These are phyloP conservation scores for Globisporangium radiosum DNA, from an alignment of 352 stramenopile species.

Conservation along the genomic window DNA sequence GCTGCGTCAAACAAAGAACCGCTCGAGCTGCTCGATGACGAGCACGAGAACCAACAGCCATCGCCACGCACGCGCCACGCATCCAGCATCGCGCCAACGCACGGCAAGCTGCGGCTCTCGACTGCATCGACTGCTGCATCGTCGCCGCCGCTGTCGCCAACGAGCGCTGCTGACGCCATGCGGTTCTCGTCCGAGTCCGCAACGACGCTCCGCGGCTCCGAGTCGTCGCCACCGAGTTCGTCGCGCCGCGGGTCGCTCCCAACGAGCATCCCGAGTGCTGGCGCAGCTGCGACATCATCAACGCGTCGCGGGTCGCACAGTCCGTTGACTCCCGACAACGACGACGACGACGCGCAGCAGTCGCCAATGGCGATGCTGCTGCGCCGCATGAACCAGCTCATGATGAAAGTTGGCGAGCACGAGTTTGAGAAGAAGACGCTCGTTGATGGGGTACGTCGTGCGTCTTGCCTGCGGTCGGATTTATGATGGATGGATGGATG, in stretches of 20 bases:
- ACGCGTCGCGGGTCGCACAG: conserved; percentile 10
- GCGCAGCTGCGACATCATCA: conserved; percentile 3
- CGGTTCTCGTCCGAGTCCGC: conserved; percentile 13
- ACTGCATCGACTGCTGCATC: conserved; percentile 12
- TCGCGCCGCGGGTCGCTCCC: conserved; percentile 2
- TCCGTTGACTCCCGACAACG: conserved; percentile 7
- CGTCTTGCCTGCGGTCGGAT: background rate
- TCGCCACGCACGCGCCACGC: conserved; percentile 7
- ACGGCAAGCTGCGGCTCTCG: conserved; percentile 12
- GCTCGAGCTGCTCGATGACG: conserved; percentile 6
- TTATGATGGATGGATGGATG: too few relatives aligned
- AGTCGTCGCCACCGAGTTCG: conserved; percentile 12
- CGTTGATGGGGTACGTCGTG: conserved; percentile 40
- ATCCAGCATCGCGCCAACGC: background rate
- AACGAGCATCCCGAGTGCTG: background rate
- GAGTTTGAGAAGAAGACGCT: conserved; percentile 86
- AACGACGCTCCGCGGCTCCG: conserved; percentile 6
- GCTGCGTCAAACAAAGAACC: conserved; percentile 7
- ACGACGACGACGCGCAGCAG: conserved; percentile 19
- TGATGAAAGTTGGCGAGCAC: conserved; percentile 79
- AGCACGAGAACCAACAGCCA: conserved; percentile 14
- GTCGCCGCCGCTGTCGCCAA: conserved; percentile 13
- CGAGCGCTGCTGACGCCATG: conserved; percentile 3
- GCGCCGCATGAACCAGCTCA: conserved; percentile 74
- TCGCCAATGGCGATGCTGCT: conserved; percentile 71